A percentile compares a stretch with the other conserved stretches of the same genome.
Evolutionary conservation across 345 rosid species (phyloP).

Genomic region (Geranium brycei): DNA sequence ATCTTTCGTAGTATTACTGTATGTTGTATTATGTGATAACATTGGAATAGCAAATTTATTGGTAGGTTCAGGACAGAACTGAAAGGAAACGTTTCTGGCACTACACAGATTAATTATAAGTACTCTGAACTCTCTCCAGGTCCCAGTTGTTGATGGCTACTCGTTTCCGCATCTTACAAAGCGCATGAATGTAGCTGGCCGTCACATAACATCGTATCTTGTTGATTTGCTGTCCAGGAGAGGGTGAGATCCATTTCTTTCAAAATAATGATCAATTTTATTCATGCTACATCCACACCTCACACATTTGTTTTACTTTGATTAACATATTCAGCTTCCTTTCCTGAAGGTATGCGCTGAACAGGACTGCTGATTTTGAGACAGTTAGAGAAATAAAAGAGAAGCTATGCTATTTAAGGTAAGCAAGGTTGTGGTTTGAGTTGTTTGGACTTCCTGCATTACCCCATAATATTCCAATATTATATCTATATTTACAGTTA

Average conservation of each 20-base stretch:
- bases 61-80: too few species aligned
- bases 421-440: conserved; percentile 8
- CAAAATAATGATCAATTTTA: conserved; percentile 3
- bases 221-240: conserved; percentile 89
- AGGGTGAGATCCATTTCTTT: conserved; percentile 46
- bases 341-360: conserved; percentile 73
- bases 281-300: neutral
- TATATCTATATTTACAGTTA: conserved; percentile 37
- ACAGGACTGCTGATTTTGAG: conserved; percentile 83
- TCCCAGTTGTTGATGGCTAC: conserved; percentile 96
- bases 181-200: conserved; percentile 96
- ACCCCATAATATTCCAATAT: neutral
- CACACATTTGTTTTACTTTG: neutral
- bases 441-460: conserved; percentile 3
- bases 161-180: conserved; percentile 98
- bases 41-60: too few species aligned
- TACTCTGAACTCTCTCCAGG: conserved; percentile 31
- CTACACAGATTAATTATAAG: conserved; percentile 8
- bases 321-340: conserved; percentile 10
- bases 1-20: too few species aligned
- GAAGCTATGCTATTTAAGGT: conserved; percentile 91
- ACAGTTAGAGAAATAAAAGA: conserved; percentile 93
- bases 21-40: too few species aligned
- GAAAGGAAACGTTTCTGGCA: too few species aligned
- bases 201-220: conserved; percentile 92